Evolutionary conservation across 1,139 yeast species (phyloP).

Genomic region (Lodderomyces pseudojiufengensis): DNA sequence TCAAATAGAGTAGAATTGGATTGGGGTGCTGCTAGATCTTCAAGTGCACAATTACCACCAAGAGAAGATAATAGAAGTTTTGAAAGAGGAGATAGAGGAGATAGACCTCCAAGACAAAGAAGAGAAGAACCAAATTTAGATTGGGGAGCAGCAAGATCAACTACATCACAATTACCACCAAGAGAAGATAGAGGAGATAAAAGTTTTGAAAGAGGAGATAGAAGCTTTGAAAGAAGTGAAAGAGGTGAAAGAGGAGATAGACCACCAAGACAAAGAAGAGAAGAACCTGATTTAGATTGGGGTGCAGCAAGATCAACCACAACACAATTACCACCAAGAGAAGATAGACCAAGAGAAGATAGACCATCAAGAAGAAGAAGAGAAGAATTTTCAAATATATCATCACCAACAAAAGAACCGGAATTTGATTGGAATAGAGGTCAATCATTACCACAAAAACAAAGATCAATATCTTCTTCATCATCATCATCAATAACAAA

Average conservation of each 20-base stretch:
- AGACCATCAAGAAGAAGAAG: constrained; percentile 20
- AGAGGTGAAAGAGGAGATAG: constrained; percentile 23
- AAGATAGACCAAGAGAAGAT: constrained; percentile 21
- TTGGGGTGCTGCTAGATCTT: constrained; percentile 48
- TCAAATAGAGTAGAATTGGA: constrained; percentile 47
- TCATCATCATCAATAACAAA: no score
- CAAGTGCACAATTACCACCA: constrained; percentile 31
- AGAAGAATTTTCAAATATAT: constrained; percentile 4
- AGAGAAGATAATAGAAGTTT: constrained; percentile 41
- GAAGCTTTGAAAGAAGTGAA: constrained; percentile 8
- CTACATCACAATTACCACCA: constrained; percentile 32
- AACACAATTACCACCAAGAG: constrained; percentile 37
- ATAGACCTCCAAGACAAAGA: constrained; percentile 3
- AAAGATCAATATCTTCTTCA: constrained; percentile 16
- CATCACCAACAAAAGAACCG: constrained; percentile 47
- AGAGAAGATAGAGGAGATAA: constrained; percentile 27
- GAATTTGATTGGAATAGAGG: constrained; percentile 57
- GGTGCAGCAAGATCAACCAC: constrained; percentile 45
- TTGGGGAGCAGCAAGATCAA: constrained; percentile 21
- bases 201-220: constrained; percentile 14
- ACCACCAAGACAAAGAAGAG: constrained; percentile 33
- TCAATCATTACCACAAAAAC: constrained; percentile 45
- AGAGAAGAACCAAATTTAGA: constrained; percentile 20
- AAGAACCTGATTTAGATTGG: constrained; percentile 61
- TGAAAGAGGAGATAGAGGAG: constrained; percentile 23